Evolutionary conservation across 331 rosid genomes (phyloP), one percentile per base, ranked within the genome.

Genomic region (Acacia concinna): DNA sequence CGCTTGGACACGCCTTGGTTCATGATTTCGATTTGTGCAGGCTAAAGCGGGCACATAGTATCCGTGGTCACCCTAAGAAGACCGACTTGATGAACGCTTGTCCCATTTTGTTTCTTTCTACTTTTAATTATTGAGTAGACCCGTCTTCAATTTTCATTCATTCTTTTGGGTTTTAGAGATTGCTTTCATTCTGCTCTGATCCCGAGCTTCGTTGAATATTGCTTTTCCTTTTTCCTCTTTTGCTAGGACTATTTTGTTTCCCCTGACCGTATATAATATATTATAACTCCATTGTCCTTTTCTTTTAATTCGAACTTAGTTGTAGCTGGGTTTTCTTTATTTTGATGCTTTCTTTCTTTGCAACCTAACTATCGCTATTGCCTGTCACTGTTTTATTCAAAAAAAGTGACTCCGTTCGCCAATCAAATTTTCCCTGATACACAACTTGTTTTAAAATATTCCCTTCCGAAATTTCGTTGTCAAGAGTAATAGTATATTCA

Each of bases 171-270:
- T 87, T 89, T 83, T 87, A 71, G 76, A 73, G 82, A 67, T 64
- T 15, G 83, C 83, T 73, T 78, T 78, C 74, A 40, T 69, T 72
- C 63, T 76, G 79, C 97, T 87, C 93, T 83, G 94, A 93, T 93
- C 97, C 97, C 97, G 91, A 90, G 88, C 83, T 79, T 75, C 86
- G 64, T 83, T 65, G 74, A 38, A 84, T 75, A 76, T 72, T 87
- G 88, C 88, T 90, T 87, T 79, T 74, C 44, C 82, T 37, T 79
- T 88, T 89, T 67, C 30, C 78, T 69, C 76, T 85, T 76, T 79
- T 76, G 49, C 54, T 73, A 71, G 90, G 90, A 88, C 96, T 96
- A 88, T 74, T 85, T 81, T 82, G 86, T 81, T 84, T 77, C 78
- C 89, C 65, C 31, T 59, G 56, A 70, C 46, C 32, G 27, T 54